Base-by-base conservation (phyloP, 345 rosid species). In the Salix caprea region DNA sequence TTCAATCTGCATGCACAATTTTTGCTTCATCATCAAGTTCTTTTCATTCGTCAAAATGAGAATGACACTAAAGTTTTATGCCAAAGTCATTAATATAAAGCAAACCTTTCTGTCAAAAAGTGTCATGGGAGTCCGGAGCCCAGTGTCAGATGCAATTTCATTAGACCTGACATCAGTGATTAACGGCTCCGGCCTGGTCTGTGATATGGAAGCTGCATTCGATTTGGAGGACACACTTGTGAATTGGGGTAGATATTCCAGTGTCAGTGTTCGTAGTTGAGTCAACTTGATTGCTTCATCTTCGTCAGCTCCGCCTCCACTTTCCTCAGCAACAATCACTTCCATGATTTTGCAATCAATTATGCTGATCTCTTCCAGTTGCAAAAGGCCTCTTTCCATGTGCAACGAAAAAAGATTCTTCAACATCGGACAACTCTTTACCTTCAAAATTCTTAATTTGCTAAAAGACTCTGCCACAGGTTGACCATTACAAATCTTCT, bases 361-460 rank as follows among this genome's bases (percentile, higher is more conserved):
- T 28, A 79, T 70, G 23, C 36, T 5, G 1, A 82, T 71, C 30
- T 78, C 71, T 72, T 78, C 65, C 0, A 84, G 70, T 3, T 32
- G 56, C 4, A n/a, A 10, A 26, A 84, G 78, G 21, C 61, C 72
- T 42, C 42, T 56, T 2, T 65, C 52, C 64, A 81, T n/a, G 7
- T 78, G 76, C 19, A 67, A 7, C 1, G 75, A 71, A 42, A 84
- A 81, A 1, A 78, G 40, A 73, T 78, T 66, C 76, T 65, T 73
- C 60, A 84, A 52, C 30, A 15, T 7, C 2, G 65, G 36, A 26
- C 86, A 84, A 13, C 28, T 52, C 12, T 13, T 9, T 11, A 81
- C 70, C 10, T 70, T 65, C 6, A 84, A 1, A 1, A n/a, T 14
- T 65, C 39, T 70, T 24, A 84, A 46, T 11, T 73, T 78, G 6